Conservation (phyloP, 139 green algal species). For the Protoeuglena noctilucae region DNA sequence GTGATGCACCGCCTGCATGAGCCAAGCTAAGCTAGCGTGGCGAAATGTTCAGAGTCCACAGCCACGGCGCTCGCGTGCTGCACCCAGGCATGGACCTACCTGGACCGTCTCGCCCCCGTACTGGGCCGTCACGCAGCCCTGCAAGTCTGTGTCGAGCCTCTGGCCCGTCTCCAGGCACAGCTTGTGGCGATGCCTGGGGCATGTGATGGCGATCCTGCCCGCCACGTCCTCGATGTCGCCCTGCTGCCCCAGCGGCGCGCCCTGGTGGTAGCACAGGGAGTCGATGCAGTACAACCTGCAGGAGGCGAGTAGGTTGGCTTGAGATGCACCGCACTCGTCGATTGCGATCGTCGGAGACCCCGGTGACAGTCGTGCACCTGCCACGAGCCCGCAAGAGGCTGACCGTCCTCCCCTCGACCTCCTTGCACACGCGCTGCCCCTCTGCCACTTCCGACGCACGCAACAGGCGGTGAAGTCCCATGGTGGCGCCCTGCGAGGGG, state of each 20-base stretch:
- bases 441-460: too few relatives aligned
- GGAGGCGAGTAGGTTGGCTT: too few relatives aligned
- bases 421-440: not conserved
- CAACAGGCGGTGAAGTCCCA: too few relatives aligned
- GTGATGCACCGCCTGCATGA: not conserved
- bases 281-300: conserved; percentile 20
- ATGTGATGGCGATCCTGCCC: conserved; percentile 26
- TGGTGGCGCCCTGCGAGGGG: too few relatives aligned
- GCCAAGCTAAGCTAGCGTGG: too few relatives aligned
- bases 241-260: conserved; percentile 9
- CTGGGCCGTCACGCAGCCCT: not conserved
- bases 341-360: too few relatives aligned
- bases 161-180: conserved; percentile 8
- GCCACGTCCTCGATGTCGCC: conserved; percentile 33
- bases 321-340: too few relatives aligned
- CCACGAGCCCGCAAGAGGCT: conserved; percentile 11
- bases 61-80: too few relatives aligned
- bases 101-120: not conserved
- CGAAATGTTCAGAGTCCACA: too few relatives aligned
- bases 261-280: conserved; percentile 16
- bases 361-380: too few relatives aligned
- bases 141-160: not conserved
- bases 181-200: conserved; percentile 46
- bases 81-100: too few relatives aligned
- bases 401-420: conserved; percentile 11